A percentile compares a stretch with the other conserved stretches of the same genome.
Evolutionary conservation across 2,329 filamentous ascomycete species (phyloP).

Genomic region (Diplodia mutila): DNA sequence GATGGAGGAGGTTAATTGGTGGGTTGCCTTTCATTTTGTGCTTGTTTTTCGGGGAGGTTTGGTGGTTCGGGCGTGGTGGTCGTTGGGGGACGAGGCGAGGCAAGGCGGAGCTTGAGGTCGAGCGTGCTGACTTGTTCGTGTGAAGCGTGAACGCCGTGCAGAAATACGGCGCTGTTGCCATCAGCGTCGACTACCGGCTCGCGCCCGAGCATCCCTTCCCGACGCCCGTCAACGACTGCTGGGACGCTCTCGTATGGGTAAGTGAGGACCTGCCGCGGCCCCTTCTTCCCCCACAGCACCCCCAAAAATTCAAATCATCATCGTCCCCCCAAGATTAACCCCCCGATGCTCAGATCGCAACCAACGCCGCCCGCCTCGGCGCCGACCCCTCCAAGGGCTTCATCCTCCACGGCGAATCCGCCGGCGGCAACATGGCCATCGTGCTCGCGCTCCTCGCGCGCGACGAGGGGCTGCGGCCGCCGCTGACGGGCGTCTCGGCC

Average conservation of each 20-base stretch:
- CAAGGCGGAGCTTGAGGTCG: neutral
- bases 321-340: too few species aligned
- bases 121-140: slow-evolving; percentile 19
- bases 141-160: slow-evolving; percentile 48
- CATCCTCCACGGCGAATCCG: slow-evolving; percentile 30
- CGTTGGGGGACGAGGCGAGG: too few species aligned
- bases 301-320: too few species aligned
- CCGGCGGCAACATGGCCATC: slow-evolving; percentile 30
- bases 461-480: slow-evolving; percentile 28
- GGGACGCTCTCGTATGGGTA: slow-evolving; percentile 29
- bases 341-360: slow-evolving; percentile 25
- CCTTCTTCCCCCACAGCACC: too few species aligned
- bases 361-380: slow-evolving; percentile 27
- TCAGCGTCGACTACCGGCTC: slow-evolving; percentile 65
- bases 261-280: too few species aligned
- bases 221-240: slow-evolving; percentile 61
- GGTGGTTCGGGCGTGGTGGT: too few species aligned
- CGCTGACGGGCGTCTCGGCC: slow-evolving; percentile 30
- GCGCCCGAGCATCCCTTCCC: slow-evolving; percentile 67
- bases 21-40: neutral
- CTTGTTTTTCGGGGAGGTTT: too few species aligned
- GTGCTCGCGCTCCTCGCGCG: slow-evolving; percentile 30
- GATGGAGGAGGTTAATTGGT: slow-evolving; percentile 22
- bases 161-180: slow-evolving; percentile 61
- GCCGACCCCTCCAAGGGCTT: slow-evolving; percentile 29